Evolutionary conservation across 345 rosid genomes (phyloP).

Genomic region (Ceriops zippeliana): DNA sequence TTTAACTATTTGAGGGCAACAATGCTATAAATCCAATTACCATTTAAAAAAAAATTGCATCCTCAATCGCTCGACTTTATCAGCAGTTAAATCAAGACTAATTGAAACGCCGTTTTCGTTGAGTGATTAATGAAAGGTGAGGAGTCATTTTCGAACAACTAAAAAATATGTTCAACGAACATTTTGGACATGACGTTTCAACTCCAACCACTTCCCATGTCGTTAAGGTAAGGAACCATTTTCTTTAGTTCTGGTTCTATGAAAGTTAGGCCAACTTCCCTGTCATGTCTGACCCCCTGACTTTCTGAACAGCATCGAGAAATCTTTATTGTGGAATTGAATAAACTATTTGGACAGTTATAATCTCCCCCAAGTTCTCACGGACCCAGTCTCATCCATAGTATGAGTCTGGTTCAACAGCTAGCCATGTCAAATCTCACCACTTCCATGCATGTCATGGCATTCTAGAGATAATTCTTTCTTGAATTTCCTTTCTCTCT

Average conservation of each 20-base stretch:
- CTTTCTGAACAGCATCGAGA: too few species aligned
- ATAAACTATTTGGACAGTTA: conserved; percentile 1
- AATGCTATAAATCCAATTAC: too few species aligned
- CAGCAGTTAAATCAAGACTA: too few species aligned
- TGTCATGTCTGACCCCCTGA: neutral
- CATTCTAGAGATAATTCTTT: too few species aligned
- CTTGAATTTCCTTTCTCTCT: too few species aligned
- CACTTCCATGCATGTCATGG: too few species aligned
- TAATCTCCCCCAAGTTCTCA: neutral
- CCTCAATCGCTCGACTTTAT: too few species aligned
- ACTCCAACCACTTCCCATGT: neutral
- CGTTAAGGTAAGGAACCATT: neutral
- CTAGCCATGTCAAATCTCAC: neutral
- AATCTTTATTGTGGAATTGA: too few species aligned
- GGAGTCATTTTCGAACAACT: conserved; percentile 2
- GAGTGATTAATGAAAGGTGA: conserved; percentile 1
- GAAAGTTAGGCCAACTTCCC: conserved; percentile 19
- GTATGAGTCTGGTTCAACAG: neutral
- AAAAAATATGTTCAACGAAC: neutral
- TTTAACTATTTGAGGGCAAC: too few species aligned
- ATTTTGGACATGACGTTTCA: neutral
- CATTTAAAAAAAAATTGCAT: too few species aligned
- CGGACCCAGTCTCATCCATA: neutral
- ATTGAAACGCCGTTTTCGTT: neutral
- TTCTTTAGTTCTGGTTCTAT: neutral